Conservation (phyloP, 73 alveolate genomes). For the Paramecium sexaurelia region DNA sequence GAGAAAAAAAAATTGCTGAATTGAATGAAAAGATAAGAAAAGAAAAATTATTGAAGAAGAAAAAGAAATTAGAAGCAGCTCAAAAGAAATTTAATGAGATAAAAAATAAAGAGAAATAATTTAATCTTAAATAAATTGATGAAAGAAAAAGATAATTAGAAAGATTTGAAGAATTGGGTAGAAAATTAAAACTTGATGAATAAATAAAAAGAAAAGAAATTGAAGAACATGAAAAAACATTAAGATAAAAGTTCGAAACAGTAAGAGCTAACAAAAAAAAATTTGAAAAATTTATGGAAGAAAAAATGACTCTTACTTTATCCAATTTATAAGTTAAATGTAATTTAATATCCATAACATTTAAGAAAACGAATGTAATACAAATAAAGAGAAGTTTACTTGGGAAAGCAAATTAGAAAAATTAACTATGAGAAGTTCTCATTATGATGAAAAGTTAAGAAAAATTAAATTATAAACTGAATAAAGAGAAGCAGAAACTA, state of each 20-base stretch:
- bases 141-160: constrained; percentile 17
- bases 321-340: background rate
- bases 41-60: background rate
- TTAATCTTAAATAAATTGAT: background rate
- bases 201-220: background rate
- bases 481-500: background rate
- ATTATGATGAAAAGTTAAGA: background rate
- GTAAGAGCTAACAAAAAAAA: background rate
- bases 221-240: constrained; percentile 28
- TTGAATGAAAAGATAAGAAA: background rate
- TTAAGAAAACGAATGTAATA: background rate
- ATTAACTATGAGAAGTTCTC: background rate
- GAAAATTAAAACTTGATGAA: constrained; percentile 16
- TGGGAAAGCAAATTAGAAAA: constrained; percentile 6
- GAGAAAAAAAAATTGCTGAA: background rate
- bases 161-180: constrained; percentile 42
- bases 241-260: background rate
- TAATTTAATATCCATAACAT: background rate
- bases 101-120: background rate
- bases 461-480: background rate
- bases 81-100: background rate
- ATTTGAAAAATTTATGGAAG: background rate
- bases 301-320: constrained; percentile 16
- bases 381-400: background rate
- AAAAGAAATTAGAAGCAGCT: background rate